A percentile compares a stretch with the other conserved stretches of the same genome.
These are phyloP conservation scores for Fomitiporia mediterranea DNA, from an alignment of 1,284 basidiomycete species.

Conservation along the genomic window DNA sequence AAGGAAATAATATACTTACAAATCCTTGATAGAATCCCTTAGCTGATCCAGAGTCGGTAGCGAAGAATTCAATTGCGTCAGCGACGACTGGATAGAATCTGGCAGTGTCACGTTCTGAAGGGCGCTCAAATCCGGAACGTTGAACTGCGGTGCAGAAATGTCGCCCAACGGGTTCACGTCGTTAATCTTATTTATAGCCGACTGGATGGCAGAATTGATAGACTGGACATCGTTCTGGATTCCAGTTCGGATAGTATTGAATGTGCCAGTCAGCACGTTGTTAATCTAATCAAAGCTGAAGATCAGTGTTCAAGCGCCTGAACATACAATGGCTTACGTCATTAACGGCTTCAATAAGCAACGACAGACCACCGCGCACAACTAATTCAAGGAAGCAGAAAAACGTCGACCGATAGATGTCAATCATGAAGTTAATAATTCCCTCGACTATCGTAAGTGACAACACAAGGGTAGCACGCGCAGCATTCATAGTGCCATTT, in stretches of 20 bases:
- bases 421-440: conserved; percentile 88
- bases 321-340: conserved; percentile 49
- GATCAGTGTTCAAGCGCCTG: conserved; percentile 6
- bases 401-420: conserved; percentile 87
- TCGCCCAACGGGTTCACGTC: conserved; percentile 64
- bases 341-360: conserved; percentile 78
- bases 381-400: conserved; percentile 91
- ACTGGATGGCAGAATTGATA: conserved; percentile 67
- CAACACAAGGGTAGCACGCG: conserved; percentile 68
- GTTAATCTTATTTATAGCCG: conserved; percentile 65
- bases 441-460: conserved; percentile 79
- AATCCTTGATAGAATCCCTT: conserved; percentile 61
- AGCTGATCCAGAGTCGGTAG: conserved; percentile 79
- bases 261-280: conserved; percentile 55
- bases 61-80: conserved; percentile 73
- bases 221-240: conserved; percentile 69
- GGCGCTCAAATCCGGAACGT: conserved; percentile 64
- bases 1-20: conserved; percentile 46
- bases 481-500: conserved; percentile 73
- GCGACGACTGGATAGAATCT: conserved; percentile 66
- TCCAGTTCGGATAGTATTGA: conserved; percentile 53
- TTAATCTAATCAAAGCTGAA: conserved; percentile 54
- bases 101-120: conserved; percentile 82
- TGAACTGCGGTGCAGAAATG: conserved; percentile 64
- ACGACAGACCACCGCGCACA: conserved; percentile 73